Conservation (phyloP, 2,329 filamentous ascomycete species). For the Phialophora verrucosa region DNA sequence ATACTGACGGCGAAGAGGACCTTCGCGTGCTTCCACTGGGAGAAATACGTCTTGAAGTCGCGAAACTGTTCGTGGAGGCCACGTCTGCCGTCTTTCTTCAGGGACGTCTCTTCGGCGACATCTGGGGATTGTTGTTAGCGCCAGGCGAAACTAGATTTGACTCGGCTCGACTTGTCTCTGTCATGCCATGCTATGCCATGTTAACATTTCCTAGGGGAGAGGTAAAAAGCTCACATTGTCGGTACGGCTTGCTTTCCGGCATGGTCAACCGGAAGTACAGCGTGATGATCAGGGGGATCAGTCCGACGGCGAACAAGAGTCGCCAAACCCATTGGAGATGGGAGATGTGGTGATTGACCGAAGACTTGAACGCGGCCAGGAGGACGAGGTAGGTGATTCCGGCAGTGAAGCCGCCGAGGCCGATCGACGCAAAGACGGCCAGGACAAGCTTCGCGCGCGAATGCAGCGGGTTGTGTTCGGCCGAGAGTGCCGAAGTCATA, state of each 20-base stretch:
- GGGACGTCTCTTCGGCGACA: constrained; percentile 27
- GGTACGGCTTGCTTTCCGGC: constrained; percentile 30
- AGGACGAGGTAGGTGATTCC: constrained; percentile 24
- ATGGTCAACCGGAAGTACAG: constrained; percentile 42
- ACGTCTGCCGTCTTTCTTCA: constrained; percentile 25
- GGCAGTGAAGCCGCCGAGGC: constrained; percentile 19
- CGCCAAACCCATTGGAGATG: constrained; percentile 39
- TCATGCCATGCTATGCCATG: not conserved
- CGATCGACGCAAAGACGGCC: constrained; percentile 25
- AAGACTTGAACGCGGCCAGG: constrained; percentile 28
- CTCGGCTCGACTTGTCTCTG: too few species aligned
- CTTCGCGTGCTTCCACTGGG: constrained; percentile 44
- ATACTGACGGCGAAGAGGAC: constrained; percentile 44
- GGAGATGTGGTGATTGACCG: constrained; percentile 25
- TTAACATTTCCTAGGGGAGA: not conserved
- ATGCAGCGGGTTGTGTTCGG: constrained; percentile 25
- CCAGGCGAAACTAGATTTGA: not conserved
- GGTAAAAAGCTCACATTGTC: constrained; percentile 21
- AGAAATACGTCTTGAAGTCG: constrained; percentile 44
- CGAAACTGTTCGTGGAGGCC: constrained; percentile 36
- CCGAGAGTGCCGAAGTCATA: constrained; percentile 30
- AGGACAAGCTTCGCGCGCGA: constrained; percentile 23
- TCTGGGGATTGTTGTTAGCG: constrained; percentile 7
- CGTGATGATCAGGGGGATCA: constrained; percentile 38
- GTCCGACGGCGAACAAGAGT: constrained; percentile 39